Evolutionary conservation across 2,329 filamentous ascomycete genomes (phyloP).

Genomic region (Cordyceps cicadae): DNA sequence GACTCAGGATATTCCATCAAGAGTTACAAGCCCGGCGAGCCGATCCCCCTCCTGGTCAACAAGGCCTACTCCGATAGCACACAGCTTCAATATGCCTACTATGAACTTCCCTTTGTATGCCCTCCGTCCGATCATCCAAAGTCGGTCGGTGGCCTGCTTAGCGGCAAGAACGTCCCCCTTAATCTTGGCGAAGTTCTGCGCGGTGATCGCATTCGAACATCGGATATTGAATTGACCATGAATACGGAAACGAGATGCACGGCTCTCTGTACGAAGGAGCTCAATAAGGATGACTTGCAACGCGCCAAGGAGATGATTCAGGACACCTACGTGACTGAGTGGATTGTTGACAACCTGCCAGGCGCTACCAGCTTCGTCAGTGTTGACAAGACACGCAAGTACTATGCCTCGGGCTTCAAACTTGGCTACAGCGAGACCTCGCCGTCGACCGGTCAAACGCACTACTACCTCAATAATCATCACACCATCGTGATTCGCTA

Average conservation of each 20-base stretch:
- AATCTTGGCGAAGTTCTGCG: slow-evolving; percentile 83
- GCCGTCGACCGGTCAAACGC: slow-evolving; percentile 48
- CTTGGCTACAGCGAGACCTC: slow-evolving; percentile 67
- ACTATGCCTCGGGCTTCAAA: slow-evolving; percentile 87
- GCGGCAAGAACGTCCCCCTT: slow-evolving; percentile 68
- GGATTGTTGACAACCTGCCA: slow-evolving; percentile 88
- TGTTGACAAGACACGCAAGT: slow-evolving; percentile 74
- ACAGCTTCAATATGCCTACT: slow-evolving; percentile 86
- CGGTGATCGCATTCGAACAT: slow-evolving; percentile 76
- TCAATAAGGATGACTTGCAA: slow-evolving; percentile 56
- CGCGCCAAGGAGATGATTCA: slow-evolving; percentile 64
- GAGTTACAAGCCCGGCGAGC: slow-evolving; percentile 67
- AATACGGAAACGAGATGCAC: slow-evolving; percentile 64
- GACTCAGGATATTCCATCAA: slow-evolving; percentile 67
- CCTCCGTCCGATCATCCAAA: slow-evolving; percentile 62
- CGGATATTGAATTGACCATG: slow-evolving; percentile 76
- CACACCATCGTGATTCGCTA: slow-evolving; percentile 77
- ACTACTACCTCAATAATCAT: slow-evolving; percentile 79
- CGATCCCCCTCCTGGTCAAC: slow-evolving; percentile 80
- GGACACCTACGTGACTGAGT: slow-evolving; percentile 79
- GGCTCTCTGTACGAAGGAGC: slow-evolving; percentile 61
- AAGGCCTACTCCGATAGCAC: slow-evolving; percentile 87
- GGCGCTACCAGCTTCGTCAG: slow-evolving; percentile 85
- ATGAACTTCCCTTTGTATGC: slow-evolving; percentile 80
- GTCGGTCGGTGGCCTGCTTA: slow-evolving; percentile 59